These are phyloP conservation scores for Olyra latifolia DNA, from an alignment of 176 grass and related monocot species.

Conservation along the genomic window DNA sequence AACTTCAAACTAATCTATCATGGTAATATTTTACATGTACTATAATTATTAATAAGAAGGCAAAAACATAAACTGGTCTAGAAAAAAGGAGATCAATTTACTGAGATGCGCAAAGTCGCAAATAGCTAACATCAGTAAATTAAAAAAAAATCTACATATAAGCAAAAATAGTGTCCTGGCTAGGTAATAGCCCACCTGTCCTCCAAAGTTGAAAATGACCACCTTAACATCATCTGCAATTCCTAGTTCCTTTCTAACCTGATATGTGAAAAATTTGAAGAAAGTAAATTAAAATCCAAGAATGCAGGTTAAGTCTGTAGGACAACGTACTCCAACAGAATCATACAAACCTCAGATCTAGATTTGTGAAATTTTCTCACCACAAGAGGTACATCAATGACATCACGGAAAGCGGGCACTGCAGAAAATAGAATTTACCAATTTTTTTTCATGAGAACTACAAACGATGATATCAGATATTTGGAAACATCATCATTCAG, in stretches of 20 bases:
- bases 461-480: background rate
- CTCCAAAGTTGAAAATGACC: conserved; percentile 97
- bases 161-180: background rate
- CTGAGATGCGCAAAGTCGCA: background rate
- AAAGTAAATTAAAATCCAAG: conserved; percentile 30
- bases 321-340: conserved; percentile 3
- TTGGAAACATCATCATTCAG: conserved; percentile 5
- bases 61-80: background rate
- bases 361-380: conserved; percentile 89
- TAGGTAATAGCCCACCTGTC: conserved; percentile 63
- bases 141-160: background rate
- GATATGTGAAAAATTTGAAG: conserved; percentile 27
- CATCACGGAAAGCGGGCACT: conserved; percentile 97
- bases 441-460: conserved; percentile 6
- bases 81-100: background rate
- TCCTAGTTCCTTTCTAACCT: conserved; percentile 87
- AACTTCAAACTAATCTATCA: background rate
- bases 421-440: conserved; percentile 35
- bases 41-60: background rate
- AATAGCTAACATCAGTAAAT: background rate
- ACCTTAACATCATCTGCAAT: conserved; percentile 88
- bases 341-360: conserved; percentile 57
- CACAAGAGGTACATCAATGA: conserved; percentile 94
- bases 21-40: background rate
- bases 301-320: background rate